Base-by-base conservation (phyloP, 2,329 filamentous ascomycete species). In the Botrytis pseudocinerea region DNA sequence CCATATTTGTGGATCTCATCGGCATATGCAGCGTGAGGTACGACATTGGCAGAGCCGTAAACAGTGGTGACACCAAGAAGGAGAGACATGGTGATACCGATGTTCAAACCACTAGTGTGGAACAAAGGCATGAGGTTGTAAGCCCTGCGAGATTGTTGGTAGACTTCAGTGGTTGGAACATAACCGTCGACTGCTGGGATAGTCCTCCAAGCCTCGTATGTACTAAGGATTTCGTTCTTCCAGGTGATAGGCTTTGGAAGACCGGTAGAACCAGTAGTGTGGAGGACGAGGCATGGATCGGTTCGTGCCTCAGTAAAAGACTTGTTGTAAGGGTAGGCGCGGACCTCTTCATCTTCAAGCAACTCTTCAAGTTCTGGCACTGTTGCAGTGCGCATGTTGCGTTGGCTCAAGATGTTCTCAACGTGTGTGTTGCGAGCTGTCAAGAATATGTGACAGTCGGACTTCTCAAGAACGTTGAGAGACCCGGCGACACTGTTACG, bases 151-250 rank as follows among this genome's bases (percentile, higher is more conserved):
- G 72, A 69, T 74, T 74, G 64, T 66, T 75, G 72, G 64, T 74
- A 75, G 59, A 75, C 87, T 97, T 97, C 78, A 96, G 84, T 8
- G 93, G 93, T 79, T 97, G 93, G 35, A 93, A 93, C 38, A 97
- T 88, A 82, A 20, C 69, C 64, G 44, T 75, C 74, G 12, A 74
- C 54, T n/a, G 46, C 44, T 69, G 75, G 76, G 35, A 77, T 75
- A 12, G 72, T 73, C 60, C 75, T 74, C 73, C 75, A 78, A 42
- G 75, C 73, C n/a, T 79, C 77, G 25, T 78, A 76, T 2, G 75
- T 78, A 54, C 76, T 76, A 35, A 77, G 62, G n/a, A 76, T 74
- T 22, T 73, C 71, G 25, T 70, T 61, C 28, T 73, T 73, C 71
- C 71, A 73, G n/a, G 71, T 74, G n/a, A 85, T 82, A 0, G 82